Conservation (phyloP, 495 filamentous ascomycete species). For the Podospora comata region DNA sequence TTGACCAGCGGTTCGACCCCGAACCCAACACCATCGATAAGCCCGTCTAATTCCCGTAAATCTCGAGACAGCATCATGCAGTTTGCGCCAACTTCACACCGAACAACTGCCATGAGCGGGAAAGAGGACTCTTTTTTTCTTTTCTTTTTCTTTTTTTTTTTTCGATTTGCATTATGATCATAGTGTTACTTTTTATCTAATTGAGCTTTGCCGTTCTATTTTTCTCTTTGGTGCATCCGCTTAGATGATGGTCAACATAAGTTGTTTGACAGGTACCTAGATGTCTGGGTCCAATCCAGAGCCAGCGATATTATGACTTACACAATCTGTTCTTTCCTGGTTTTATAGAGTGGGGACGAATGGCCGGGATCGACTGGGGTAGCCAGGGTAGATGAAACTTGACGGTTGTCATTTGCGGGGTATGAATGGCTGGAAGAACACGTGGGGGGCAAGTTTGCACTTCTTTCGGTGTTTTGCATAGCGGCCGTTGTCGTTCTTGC, state of each 20-base stretch:
- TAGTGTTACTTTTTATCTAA: too few relatives aligned
- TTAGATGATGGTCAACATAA: not conserved
- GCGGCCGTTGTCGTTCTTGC: too few relatives aligned
- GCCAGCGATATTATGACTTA: not conserved
- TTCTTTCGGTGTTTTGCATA: not conserved
- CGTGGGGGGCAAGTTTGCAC: not conserved
- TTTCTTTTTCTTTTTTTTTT: too few relatives aligned
- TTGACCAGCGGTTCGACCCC: not conserved
- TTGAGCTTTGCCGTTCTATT: too few relatives aligned
- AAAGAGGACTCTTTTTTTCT: not conserved
- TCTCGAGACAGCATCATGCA: not conserved
- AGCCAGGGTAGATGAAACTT: not conserved
- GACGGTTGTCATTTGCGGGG: not conserved
- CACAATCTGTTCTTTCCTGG: not conserved
- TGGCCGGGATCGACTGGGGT: not conserved
- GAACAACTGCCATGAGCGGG: too few relatives aligned
- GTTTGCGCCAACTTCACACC: not conserved
- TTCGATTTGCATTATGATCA: too few relatives aligned
- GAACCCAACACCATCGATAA: not conserved
- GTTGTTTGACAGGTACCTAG: not conserved
- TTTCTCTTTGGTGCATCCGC: too few relatives aligned
- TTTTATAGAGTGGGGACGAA: not conserved
- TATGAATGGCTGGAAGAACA: not conserved
- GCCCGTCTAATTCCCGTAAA: not conserved
- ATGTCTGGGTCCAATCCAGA: not conserved